Evolutionary conservation across 345 rosid species (phyloP).

Genomic region (Eucalyptus caleyi): DNA sequence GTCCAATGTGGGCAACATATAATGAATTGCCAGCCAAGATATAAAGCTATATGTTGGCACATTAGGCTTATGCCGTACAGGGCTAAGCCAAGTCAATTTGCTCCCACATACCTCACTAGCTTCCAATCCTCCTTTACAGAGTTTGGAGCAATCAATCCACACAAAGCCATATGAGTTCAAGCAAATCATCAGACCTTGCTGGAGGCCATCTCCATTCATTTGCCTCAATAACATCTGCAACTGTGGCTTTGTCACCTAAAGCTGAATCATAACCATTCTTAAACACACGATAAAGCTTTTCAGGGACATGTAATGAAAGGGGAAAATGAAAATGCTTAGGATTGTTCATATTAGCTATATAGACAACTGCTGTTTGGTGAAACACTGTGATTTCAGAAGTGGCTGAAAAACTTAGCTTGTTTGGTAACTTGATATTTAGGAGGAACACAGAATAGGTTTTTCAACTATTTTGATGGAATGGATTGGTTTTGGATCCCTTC

Average conservation of each 20-base stretch:
- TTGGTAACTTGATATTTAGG: fast-evolving
- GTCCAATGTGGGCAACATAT: background rate
- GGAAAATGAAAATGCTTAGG: background rate
- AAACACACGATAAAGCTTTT: too few species aligned
- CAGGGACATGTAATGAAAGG: background rate
- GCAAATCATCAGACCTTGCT: background rate
- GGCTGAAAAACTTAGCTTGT: background rate
- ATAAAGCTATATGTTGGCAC: background rate
- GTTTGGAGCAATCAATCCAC: too few species aligned
- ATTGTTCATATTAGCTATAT: background rate
- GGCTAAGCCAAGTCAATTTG: too few species aligned
- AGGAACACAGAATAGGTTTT: background rate
- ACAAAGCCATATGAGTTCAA: too few species aligned
- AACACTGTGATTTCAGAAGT: background rate
- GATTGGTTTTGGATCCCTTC: background rate
- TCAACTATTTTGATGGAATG: background rate
- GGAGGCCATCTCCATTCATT: background rate
- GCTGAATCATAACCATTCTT: background rate
- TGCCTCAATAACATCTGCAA: background rate
- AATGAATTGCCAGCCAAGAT: background rate
- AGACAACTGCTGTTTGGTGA: background rate
- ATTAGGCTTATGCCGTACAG: too few species aligned
- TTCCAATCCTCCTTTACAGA: too few species aligned
- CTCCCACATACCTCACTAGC: too few species aligned
- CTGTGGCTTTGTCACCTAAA: background rate